Base-by-base conservation (phyloP, 2,329 filamentous ascomycete genomes). In the Myriosclerotinia scirpicola region DNA sequence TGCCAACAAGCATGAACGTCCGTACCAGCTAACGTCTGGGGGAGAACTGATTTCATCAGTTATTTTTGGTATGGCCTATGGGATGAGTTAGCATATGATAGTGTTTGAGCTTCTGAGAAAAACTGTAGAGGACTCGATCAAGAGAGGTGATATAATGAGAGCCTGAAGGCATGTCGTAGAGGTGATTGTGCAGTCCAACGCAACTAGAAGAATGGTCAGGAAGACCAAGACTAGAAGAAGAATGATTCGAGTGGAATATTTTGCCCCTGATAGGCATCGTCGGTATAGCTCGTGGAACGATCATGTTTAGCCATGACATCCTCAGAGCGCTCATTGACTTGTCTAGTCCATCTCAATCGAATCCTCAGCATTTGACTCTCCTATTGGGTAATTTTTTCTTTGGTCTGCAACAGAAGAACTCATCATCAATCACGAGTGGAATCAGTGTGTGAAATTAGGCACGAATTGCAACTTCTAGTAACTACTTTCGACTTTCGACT, bases 1-100 rank as follows among this genome's bases (percentile, higher is more conserved):
- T 30, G 14, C 38, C 5, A 40, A 53, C 12, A 38, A 26, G 15
- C 77, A 76, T 50, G 75, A 75, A 63, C 73, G 75, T 2, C 76
- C 77, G 55, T 80, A 79, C 79, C 79, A 81, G 59, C 30, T 34
- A 38, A 38, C 20, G 17, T 53, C 59, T 22, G 34, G 14, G 4
- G 53, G 12, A 62, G n/a, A 53, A 38, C n/a, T 62, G 12, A 8
- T 40, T 7, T 38, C 14, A 6, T 20, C 34, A 4, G 4, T 48
- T 3, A 53, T 42, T 12, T 53, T 14, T 30, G 78, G n/a, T 80
- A 76, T 67, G 80, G 79, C 12, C 74, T 71, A 71, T 44, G 76
- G 73, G 34, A 76, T 72, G 71, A 77, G 74, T 22, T 74, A 59
- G 9, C 40, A 50, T 14, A 14, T 50, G 12, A 50, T 14, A 26